Conservation (phyloP, 805 yeast species). For the Starmerella bombicola region DNA sequence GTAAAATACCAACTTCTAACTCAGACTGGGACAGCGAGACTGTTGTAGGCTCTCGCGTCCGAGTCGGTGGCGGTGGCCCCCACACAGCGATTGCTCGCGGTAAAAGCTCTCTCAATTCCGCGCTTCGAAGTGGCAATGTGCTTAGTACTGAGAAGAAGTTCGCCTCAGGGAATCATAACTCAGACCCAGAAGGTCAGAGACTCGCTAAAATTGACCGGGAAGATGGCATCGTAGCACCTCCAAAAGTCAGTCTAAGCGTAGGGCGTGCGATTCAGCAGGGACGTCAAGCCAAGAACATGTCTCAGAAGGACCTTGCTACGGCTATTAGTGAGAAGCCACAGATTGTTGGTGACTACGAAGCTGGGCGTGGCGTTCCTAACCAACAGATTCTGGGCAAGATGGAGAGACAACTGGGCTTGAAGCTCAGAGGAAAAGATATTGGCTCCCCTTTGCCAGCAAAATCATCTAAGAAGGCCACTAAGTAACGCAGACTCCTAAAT, state of each 20-base stretch:
- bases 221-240: constrained; percentile 85
- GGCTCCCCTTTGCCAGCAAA: constrained; percentile 63
- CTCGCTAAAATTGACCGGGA: constrained; percentile 85
- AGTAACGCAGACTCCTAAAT: too few relatives aligned
- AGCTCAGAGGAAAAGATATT: constrained; percentile 88
- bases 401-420: constrained; percentile 88
- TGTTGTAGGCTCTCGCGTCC: constrained; percentile 76
- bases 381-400: constrained; percentile 87
- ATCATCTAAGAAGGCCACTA: constrained; percentile 35
- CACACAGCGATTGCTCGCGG: constrained; percentile 72
- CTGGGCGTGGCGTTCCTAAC: constrained; percentile 91
- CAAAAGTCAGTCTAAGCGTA: constrained; percentile 70
- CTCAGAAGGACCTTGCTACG: constrained; percentile 95
- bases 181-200: constrained; percentile 82
- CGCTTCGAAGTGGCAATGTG: constrained; percentile 83
- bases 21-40: constrained; percentile 88
- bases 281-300: constrained; percentile 73
- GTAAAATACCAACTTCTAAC: constrained; percentile 21
- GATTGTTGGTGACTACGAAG: constrained; percentile 90
- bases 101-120: constrained; percentile 71
- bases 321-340: constrained; percentile 92
- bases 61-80: constrained; percentile 75
- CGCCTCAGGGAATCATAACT: constrained; percentile 49
- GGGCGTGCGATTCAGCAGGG: constrained; percentile 80
- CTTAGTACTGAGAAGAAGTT: constrained; percentile 89